Evolutionary conservation across 31 red algal species (phyloP).

Genomic region (Porphyra umbilicalis): DNA sequence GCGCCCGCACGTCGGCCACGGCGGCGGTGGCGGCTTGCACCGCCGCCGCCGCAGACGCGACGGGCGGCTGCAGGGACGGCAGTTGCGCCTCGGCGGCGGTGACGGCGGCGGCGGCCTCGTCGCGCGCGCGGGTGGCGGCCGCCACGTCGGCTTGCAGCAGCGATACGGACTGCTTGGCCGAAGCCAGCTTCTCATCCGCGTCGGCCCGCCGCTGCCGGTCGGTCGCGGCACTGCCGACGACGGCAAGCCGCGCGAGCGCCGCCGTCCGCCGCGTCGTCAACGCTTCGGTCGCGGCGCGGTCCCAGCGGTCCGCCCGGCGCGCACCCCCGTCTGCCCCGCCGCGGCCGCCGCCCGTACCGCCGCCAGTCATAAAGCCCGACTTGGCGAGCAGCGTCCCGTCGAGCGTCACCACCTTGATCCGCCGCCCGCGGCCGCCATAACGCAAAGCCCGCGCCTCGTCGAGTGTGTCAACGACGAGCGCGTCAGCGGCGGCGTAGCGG

Average conservation of each 20-base stretch:
- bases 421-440: slow-evolving; percentile 50
- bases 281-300: slow-evolving; percentile 57
- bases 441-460: slow-evolving; percentile 78
- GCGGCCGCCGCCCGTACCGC: slow-evolving; percentile 28
- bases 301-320: slow-evolving; percentile 57
- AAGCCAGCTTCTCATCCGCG: not conserved
- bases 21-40: slow-evolving; percentile 12
- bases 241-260: slow-evolving; percentile 26
- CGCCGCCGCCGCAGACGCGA: slow-evolving; percentile 20
- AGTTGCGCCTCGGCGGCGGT: not conserved
- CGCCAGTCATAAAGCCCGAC: slow-evolving; percentile 97
- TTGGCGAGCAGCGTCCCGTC: slow-evolving; percentile 92
- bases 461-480: slow-evolving; percentile 83
- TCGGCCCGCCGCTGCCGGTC: not conserved
- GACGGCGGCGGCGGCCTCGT: not conserved
- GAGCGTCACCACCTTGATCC: slow-evolving; percentile 74
- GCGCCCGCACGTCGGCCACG: slow-evolving; percentile 21
- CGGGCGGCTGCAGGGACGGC: slow-evolving; percentile 15
- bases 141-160: not conserved
- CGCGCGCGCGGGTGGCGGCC: not conserved
- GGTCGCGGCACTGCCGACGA: slow-evolving; percentile 25
- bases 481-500: slow-evolving; percentile 78
- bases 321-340: slow-evolving; percentile 7
- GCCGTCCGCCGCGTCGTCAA: slow-evolving; percentile 34
- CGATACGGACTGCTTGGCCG: not conserved